Conservation (phyloP, 1,284 basidiomycete species). For the Pascua sp. region DNA sequence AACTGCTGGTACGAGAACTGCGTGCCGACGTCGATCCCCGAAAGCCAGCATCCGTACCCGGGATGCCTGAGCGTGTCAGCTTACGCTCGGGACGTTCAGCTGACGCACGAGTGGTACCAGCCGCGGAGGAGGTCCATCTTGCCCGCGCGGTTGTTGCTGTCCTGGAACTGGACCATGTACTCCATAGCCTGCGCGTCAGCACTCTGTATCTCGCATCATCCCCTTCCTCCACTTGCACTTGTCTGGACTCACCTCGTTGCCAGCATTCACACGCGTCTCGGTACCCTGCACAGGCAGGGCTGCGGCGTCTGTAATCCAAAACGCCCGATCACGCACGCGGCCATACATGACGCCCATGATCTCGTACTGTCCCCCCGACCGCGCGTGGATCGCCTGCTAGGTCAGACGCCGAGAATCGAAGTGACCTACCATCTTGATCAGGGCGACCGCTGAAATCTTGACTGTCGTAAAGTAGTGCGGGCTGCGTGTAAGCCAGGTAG, state of each 20-base stretch:
- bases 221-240: too few relatives aligned
- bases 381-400: constrained; percentile 86
- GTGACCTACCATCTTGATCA: constrained; percentile 89
- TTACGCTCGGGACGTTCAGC: neutral
- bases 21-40: constrained; percentile 93
- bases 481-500: constrained; percentile 49
- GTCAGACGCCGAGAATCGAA: neutral
- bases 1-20: constrained; percentile 92
- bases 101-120: constrained; percentile 85
- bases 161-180: constrained; percentile 94
- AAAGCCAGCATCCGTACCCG: constrained; percentile 95
- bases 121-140: constrained; percentile 85
- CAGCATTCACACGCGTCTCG: constrained; percentile 95
- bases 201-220: neutral
- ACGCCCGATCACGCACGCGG: constrained; percentile 77
- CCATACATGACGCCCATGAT: constrained; percentile 99
- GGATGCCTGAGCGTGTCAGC: constrained; percentile 60
- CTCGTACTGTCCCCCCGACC: constrained; percentile 94
- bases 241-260: constrained; percentile 60
- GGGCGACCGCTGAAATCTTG: constrained; percentile 88
- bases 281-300: constrained; percentile 98
- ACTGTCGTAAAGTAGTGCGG: constrained; percentile 91
- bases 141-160: constrained; percentile 71
- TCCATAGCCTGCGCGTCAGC: constrained; percentile 65
- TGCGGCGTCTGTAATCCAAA: constrained; percentile 94